Base-by-base conservation (phyloP, 2,329 filamentous ascomycete genomes). In the Apiospora malaysiana region DNA sequence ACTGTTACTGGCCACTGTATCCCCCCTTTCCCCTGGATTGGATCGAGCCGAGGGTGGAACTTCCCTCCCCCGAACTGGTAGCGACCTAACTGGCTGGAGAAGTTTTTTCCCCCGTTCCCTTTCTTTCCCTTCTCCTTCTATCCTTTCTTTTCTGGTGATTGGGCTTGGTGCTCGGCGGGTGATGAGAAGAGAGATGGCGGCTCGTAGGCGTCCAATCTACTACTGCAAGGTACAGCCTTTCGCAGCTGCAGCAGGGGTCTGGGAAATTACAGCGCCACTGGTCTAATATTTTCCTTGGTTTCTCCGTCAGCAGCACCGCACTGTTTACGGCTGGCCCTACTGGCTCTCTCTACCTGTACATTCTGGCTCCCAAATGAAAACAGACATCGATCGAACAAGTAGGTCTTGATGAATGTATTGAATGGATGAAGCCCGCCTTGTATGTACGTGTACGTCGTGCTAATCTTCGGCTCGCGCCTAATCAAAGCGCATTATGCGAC, bases 181-280 rank as follows among this genome's bases (percentile, higher is more conserved):
- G 56, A 40, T 40, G 56, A 63, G 18, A 6, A 40, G 18, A 21
- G 32, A 40, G 56, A 37, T 63, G 47, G 27, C 59, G 59, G 42
- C 46, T 68, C n/a, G 46, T 65, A 23, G 27, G 70, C 27, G 49
- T 51, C 42, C 65, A 63, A 71, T 68, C 67, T 66, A 71, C 70
- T 45, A 65, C 70, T 69, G 70, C 70, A 71, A 71, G 70, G 67
- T 66, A 66, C 56, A 66, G 66, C 66, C 37, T 63, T 40, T 63
- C 32, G 27, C 56, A 40, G 63, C 14, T 27, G 23, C 43, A 23
- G 27, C 37, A 47, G 40, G 46, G 51, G 32, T 46, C 4, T 40
- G 67, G 71, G 71, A 72, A 69, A 72, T 72, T 72, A 65, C 68
- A 66, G 68, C 71, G 51, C 71, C 71, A 70, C 71, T 72, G 65